phyloP scores from a whole-genome alignment of 2,329 filamentous ascomycete species.

The Dissoconium aciculare region DNA sequence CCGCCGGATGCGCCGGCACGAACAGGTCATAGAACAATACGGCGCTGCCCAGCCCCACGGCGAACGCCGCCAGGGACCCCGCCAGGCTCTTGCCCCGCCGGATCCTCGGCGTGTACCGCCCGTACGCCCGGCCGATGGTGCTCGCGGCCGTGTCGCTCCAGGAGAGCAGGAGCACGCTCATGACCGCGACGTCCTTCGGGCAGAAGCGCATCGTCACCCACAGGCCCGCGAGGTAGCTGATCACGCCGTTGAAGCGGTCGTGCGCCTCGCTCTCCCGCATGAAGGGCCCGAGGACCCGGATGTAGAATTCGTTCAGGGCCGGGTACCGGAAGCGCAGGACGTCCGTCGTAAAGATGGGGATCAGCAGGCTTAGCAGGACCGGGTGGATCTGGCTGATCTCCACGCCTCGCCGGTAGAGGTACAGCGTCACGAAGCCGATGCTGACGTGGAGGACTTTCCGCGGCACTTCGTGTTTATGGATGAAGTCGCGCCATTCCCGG shows the following conservation, averaged over 20 bases:
- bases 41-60: constrained; percentile 70
- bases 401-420: constrained; percentile 65
- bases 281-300: constrained; percentile 66
- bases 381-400: constrained; percentile 69
- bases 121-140: constrained; percentile 82
- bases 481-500: constrained; percentile 74
- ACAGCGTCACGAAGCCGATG: constrained; percentile 85
- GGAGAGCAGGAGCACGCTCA: constrained; percentile 77
- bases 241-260: constrained; percentile 86
- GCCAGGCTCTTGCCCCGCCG: constrained; percentile 82
- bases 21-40: constrained; percentile 79
- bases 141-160: constrained; percentile 98
- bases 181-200: constrained; percentile 82
- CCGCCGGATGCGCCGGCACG: constrained; percentile 38
- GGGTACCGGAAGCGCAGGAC: constrained; percentile 69
- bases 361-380: constrained; percentile 61
- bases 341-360: constrained; percentile 74
- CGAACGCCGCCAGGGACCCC: constrained; percentile 69
- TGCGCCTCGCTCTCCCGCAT: constrained; percentile 92
- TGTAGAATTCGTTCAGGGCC: constrained; percentile 74
- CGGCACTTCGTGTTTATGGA: constrained; percentile 90
- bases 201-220: constrained; percentile 76
- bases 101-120: constrained; percentile 73
- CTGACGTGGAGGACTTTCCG: constrained; percentile 88
- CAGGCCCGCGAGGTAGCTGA: constrained; percentile 85